Percentiles rank a stretch among this genome's conserved stretches.
Conservation (phyloP, 2,329 filamentous ascomycete genomes). For the Diplodia mutila region DNA sequence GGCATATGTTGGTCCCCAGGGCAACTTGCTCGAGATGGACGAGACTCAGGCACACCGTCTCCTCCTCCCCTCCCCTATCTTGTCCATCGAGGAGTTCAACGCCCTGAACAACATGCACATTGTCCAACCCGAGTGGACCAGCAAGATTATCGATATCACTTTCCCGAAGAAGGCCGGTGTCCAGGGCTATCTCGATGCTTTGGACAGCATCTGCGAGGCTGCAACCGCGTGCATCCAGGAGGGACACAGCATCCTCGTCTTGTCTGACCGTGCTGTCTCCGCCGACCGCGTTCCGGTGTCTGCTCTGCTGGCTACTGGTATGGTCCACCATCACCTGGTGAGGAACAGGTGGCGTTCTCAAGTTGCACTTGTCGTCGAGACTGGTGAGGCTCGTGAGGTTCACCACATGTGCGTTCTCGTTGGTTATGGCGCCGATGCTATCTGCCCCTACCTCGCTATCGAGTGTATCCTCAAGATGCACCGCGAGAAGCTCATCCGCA, state of each 20-base stretch:
- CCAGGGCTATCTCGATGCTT: slow-evolving; percentile 80
- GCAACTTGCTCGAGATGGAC: slow-evolving; percentile 93
- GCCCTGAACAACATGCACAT: slow-evolving; percentile 76
- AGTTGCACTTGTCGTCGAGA: slow-evolving; percentile 85
- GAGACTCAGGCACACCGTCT: slow-evolving; percentile 84
- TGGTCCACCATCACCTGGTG: slow-evolving; percentile 94
- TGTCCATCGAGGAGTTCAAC: slow-evolving; percentile 90
- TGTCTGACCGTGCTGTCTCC: slow-evolving; percentile 86
- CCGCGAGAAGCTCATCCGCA: slow-evolving; percentile 88
- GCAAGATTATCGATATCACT: slow-evolving; percentile 88
- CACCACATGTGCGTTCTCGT: slow-evolving; percentile 99
- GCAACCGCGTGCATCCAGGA: slow-evolving; percentile 82
- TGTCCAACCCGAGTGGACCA: slow-evolving; percentile 78
- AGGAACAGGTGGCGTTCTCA: slow-evolving; percentile 94
- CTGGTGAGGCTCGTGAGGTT: slow-evolving; percentile 92
- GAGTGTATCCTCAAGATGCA: slow-evolving; percentile 98
- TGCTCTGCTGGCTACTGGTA: slow-evolving; percentile 82
- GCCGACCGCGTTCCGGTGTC: slow-evolving; percentile 84
- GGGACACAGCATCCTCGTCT: slow-evolving; percentile 80
- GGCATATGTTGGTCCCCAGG: slow-evolving; percentile 94
- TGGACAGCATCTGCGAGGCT: slow-evolving; percentile 86
- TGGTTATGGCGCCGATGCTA: slow-evolving; percentile 90
- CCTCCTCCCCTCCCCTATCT: slow-evolving; percentile 82
- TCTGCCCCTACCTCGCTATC: slow-evolving; percentile 93
- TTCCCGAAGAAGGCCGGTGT: slow-evolving; percentile 86